phyloP scores from a whole-genome alignment of 495 filamentous ascomycete species.

The Penicillium herquei region DNA sequence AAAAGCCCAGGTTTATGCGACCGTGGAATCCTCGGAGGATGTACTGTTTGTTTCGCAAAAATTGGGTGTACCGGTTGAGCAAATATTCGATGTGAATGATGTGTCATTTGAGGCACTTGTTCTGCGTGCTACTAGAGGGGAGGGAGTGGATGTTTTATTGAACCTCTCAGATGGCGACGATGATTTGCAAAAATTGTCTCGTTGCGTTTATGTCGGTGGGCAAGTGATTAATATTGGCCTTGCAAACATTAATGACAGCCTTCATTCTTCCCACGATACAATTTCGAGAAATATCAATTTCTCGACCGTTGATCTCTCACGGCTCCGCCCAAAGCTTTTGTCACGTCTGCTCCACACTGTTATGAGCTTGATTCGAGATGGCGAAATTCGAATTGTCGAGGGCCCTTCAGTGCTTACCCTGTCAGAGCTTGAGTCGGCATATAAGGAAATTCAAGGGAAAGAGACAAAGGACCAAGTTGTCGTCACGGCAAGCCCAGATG shows the following conservation, averaged over 20 bases:
- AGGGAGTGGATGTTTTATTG: too few relatives aligned
- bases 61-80: too few relatives aligned
- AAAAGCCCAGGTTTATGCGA: not conserved
- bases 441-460: not conserved
- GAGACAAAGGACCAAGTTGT: not conserved
- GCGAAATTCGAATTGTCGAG: not conserved
- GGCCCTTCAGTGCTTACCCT: not conserved
- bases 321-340: not conserved
- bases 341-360: not conserved
- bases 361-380: not conserved
- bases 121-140: too few relatives aligned
- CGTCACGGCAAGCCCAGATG: not conserved
- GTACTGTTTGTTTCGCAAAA: too few relatives aligned
- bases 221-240: not conserved
- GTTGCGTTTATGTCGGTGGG: not conserved
- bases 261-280: not conserved
- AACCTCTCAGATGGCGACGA: too few relatives aligned
- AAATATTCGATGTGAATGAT: too few relatives aligned
- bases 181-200: too few relatives aligned
- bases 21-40: too few relatives aligned
- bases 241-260: not conserved
- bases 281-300: not conserved
- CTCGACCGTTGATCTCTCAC: not conserved
- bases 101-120: too few relatives aligned
- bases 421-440: not conserved